Evolutionary conservation across 495 filamentous ascomycete species (phyloP).

Genomic region (Daldinia bambusicola): DNA sequence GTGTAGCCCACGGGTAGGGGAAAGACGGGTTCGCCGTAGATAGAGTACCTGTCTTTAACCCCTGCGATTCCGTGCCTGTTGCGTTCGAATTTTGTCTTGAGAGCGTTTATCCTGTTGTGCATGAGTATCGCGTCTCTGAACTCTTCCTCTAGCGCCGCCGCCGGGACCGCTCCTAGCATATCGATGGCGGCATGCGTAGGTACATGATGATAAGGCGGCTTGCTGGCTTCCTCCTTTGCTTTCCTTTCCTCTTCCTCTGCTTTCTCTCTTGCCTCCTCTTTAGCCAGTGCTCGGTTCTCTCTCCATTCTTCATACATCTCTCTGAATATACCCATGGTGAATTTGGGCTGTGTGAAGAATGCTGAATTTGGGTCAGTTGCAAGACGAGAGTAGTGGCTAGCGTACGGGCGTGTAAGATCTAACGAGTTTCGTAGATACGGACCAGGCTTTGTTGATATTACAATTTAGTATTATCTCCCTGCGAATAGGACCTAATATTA

Average conservation of each 20-base stretch:
- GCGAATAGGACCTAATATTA: not conserved
- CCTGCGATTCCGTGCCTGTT: slow-evolving; percentile 42
- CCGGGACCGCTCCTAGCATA: slow-evolving; percentile 65
- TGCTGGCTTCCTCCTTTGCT: slow-evolving; percentile 52
- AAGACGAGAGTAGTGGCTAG: not conserved
- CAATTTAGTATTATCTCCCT: not conserved
- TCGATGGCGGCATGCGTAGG: slow-evolving; percentile 67
- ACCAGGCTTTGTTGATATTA: not conserved
- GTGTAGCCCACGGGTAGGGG: no score
- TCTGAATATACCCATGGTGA: slow-evolving; percentile 61
- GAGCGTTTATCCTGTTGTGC: slow-evolving; percentile 56
- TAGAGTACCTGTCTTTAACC: no score
- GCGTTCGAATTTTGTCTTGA: slow-evolving; percentile 48
- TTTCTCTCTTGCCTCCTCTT: slow-evolving; percentile 60
- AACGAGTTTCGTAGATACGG: not conserved
- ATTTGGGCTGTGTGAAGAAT: slow-evolving; percentile 5
- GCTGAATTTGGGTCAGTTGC: slow-evolving; percentile 3
- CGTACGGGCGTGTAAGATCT: not conserved
- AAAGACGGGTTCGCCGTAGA: no score
- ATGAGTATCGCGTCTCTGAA: slow-evolving; percentile 56
- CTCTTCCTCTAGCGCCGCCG: slow-evolving; percentile 56
- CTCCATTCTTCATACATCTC: no score
- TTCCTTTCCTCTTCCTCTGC: slow-evolving; percentile 56
- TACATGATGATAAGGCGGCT: slow-evolving; percentile 64
- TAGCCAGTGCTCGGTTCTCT: slow-evolving; percentile 55